phyloP scores from a whole-genome alignment of 2,329 filamentous ascomycete genomes.

The Scorias spongiosa region DNA sequence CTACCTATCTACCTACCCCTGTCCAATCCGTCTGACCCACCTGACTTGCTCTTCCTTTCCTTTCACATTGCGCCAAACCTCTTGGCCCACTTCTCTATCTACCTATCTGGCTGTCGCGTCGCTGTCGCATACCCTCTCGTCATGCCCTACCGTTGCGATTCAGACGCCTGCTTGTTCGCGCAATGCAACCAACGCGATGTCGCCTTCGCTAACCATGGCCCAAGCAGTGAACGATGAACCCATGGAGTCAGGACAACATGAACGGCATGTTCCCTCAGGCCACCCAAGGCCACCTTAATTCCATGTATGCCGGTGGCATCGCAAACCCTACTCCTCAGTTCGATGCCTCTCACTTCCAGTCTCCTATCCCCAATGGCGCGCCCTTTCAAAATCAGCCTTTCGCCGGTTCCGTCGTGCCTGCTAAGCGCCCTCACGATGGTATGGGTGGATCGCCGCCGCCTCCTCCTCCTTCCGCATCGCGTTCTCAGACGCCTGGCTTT shows the following conservation, averaged over 20 bases:
- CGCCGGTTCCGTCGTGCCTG: conserved; percentile 73
- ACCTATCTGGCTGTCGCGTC: background rate
- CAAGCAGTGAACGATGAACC: background rate
- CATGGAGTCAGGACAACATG: background rate
- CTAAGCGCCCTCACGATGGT: conserved; percentile 81
- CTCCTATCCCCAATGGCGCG: background rate
- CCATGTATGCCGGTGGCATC: background rate
- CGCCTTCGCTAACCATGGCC: background rate
- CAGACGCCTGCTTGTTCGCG: background rate
- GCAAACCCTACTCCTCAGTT: background rate
- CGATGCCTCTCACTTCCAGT: background rate
- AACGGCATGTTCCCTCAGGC: conserved; percentile 11
- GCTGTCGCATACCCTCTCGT: background rate
- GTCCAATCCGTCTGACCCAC: background rate
- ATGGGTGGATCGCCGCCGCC: conserved; percentile 67
- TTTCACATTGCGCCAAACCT: background rate
- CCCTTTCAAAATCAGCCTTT: conserved; percentile 60
- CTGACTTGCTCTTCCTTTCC: background rate
- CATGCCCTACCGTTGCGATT: background rate
- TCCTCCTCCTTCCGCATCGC: conserved; percentile 61
- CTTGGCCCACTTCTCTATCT: background rate
- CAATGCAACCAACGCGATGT: background rate
- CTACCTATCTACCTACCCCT: background rate
- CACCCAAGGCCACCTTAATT: conserved; percentile 10
- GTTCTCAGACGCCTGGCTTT: conserved; percentile 65